Conservation (phyloP, 257 asterid species). For the Nyctanthes arbortristis region DNA sequence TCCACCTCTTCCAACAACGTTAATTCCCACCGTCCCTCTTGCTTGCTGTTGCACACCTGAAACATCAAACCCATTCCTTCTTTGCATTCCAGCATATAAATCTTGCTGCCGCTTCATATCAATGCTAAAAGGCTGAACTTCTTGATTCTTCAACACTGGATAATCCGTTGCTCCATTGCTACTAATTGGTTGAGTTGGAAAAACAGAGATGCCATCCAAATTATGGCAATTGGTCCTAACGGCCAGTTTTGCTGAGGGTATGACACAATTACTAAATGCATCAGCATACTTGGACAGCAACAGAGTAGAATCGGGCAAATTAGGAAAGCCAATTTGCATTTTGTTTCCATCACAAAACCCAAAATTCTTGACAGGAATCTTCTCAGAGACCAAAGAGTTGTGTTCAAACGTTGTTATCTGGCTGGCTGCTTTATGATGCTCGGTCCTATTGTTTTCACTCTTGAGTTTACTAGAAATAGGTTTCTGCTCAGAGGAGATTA, state of each 20-base stretch:
- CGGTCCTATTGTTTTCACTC: constrained; percentile 33
- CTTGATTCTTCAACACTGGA: constrained; percentile 48
- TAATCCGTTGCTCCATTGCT: constrained; percentile 43
- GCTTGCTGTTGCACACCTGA: constrained; percentile 52
- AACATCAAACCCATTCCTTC: constrained; percentile 60
- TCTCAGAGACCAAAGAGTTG: constrained; percentile 43
- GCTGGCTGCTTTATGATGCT: constrained; percentile 35
- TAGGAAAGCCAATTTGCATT: constrained; percentile 49
- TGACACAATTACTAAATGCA: constrained; percentile 55
- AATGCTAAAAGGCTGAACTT: constrained; percentile 49
- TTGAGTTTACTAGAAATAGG: constrained; percentile 33
- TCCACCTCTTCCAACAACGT: constrained; percentile 62
- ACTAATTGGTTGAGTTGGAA: constrained; percentile 41
- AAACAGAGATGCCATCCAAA: constrained; percentile 52
- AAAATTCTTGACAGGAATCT: constrained; percentile 41
- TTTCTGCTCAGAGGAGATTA: constrained; percentile 56
- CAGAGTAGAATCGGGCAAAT: constrained; percentile 60
- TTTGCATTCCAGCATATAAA: constrained; percentile 61
- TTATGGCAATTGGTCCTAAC: constrained; percentile 34
- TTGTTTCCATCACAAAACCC: constrained; percentile 64
- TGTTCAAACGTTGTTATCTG: constrained; percentile 50
- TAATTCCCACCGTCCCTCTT: constrained; percentile 56
- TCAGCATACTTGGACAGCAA: constrained; percentile 76
- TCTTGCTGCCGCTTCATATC: constrained; percentile 64
- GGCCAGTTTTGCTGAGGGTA: constrained; percentile 44